Evolutionary conservation across 306 rosid genomes (phyloP).

Genomic region (Vigna mungo): DNA sequence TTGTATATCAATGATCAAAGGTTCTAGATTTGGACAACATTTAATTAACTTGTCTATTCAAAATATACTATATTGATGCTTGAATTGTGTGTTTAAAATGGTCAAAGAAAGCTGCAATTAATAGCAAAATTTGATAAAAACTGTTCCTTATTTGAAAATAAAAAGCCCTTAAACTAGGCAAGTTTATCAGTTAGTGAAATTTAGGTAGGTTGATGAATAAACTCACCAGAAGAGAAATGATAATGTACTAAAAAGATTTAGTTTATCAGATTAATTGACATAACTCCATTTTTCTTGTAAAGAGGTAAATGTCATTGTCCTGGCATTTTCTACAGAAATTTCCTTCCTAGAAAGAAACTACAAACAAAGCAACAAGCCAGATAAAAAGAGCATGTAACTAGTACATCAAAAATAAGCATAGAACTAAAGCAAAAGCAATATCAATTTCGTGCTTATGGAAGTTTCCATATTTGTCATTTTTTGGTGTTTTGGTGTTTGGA

Average conservation of each 20-base stretch:
- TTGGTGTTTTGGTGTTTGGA: background rate
- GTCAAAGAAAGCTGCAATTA: background rate
- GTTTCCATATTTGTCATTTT: slow-evolving; percentile 33
- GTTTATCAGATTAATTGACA: background rate
- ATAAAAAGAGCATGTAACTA: slow-evolving; percentile 7
- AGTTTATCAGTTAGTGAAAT: slow-evolving; percentile 1
- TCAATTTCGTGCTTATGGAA: slow-evolving; percentile 38
- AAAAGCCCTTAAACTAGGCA: background rate
- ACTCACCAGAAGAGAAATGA: slow-evolving; percentile 6
- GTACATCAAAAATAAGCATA: background rate
- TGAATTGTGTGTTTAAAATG: background rate
- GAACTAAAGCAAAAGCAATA: slow-evolving; percentile 26
- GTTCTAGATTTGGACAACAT: background rate
- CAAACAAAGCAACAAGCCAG: slow-evolving; percentile 24
- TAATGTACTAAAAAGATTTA: background rate
- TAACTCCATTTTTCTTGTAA: background rate
- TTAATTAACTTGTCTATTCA: background rate
- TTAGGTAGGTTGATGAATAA: slow-evolving; percentile 8
- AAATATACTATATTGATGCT: background rate
- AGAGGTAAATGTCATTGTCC: slow-evolving; percentile 16
- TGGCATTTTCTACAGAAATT: slow-evolving; percentile 29
- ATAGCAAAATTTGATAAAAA: background rate
- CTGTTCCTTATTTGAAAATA: background rate
- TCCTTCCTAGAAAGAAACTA: slow-evolving; percentile 27
- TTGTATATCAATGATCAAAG: background rate